These are phyloP conservation scores for Vinca major DNA, from an alignment of 305 asterid species.

Conservation along the genomic window DNA sequence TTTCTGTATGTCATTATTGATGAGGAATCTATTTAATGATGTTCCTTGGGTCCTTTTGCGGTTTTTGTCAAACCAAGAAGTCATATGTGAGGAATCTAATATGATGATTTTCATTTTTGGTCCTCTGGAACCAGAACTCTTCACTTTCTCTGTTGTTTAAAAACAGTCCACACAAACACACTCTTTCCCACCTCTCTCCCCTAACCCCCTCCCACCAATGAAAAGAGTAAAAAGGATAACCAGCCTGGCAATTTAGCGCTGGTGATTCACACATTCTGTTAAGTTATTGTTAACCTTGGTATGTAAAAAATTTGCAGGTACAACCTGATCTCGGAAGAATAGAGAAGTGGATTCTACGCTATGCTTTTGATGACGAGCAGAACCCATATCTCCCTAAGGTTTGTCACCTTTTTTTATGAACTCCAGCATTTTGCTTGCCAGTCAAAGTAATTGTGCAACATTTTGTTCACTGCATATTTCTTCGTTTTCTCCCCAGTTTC, in stretches of 20 bases:
- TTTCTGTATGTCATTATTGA: too few relatives aligned
- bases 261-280: neutral
- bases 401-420: constrained; percentile 15
- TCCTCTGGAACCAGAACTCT: neutral
- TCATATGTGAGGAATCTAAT: constrained; percentile 3
- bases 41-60: too few relatives aligned
- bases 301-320: constrained; percentile 38
- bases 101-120: neutral
- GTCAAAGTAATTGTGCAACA: neutral
- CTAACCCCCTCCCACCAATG: neutral
- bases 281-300: constrained; percentile 16
- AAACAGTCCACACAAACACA: neutral
- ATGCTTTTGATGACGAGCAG: constrained; percentile 89
- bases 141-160: neutral
- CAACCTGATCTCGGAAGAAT: constrained; percentile 82
- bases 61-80: too few relatives aligned
- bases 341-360: constrained; percentile 92
- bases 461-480: neutral
- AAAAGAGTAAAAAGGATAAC: neutral
- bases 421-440: neutral
- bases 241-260: neutral
- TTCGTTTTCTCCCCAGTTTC: constrained; percentile 5
- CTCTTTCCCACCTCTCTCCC: neutral
- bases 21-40: too few relatives aligned
- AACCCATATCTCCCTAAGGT: constrained; percentile 95